A percentile compares a stretch with the other conserved stretches of the same genome.
phyloP scores from a whole-genome alignment of 768 basidiomycete species.

The Leucogyrophana mollusca region DNA sequence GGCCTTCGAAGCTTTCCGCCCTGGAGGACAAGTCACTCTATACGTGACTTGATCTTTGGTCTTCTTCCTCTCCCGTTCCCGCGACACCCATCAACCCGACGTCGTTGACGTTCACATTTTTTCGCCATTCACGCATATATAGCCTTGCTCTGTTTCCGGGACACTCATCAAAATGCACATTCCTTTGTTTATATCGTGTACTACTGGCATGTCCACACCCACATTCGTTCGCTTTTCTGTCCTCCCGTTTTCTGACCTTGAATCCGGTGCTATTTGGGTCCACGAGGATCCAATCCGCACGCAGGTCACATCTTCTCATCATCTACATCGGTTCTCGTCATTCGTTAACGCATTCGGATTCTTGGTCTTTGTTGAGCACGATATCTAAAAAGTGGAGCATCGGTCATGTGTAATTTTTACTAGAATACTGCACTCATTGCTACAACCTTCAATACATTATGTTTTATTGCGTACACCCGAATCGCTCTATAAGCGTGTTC shows the following conservation, averaged over 20 bases:
- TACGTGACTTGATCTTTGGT: slow-evolving; percentile 61
- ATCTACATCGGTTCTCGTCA: slow-evolving; percentile 10
- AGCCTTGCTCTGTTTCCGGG: slow-evolving; percentile 12
- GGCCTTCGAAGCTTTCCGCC: slow-evolving; percentile 83
- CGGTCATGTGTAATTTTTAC: slow-evolving; percentile 31
- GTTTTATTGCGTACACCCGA: slow-evolving; percentile 18
- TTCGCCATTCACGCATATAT: slow-evolving; percentile 9
- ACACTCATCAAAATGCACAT: slow-evolving; percentile 5
- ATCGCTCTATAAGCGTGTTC: no score
- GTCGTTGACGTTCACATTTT: neutral
- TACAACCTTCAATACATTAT: slow-evolving; percentile 27
- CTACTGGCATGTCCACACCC: slow-evolving; percentile 13
- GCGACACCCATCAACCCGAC: slow-evolving; percentile 6
- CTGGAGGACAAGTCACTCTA: slow-evolving; percentile 78
- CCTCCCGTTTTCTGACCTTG: slow-evolving; percentile 16
- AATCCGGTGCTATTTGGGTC: slow-evolving; percentile 8
- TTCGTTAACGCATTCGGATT: slow-evolving; percentile 7
- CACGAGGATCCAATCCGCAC: slow-evolving; percentile 8
- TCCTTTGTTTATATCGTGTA: slow-evolving; percentile 13
- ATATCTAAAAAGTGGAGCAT: slow-evolving; percentile 33
- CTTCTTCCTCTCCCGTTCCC: slow-evolving; percentile 1
- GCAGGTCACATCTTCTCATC: slow-evolving; percentile 13
- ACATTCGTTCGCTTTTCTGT: slow-evolving; percentile 21
- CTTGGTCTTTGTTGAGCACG: slow-evolving; percentile 14
- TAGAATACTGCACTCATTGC: slow-evolving; percentile 37